Evolutionary conservation across 2,329 filamentous ascomycete species (phyloP), one percentile per base, ranked within the genome.

Genomic region (Colletotrichum lini): DNA sequence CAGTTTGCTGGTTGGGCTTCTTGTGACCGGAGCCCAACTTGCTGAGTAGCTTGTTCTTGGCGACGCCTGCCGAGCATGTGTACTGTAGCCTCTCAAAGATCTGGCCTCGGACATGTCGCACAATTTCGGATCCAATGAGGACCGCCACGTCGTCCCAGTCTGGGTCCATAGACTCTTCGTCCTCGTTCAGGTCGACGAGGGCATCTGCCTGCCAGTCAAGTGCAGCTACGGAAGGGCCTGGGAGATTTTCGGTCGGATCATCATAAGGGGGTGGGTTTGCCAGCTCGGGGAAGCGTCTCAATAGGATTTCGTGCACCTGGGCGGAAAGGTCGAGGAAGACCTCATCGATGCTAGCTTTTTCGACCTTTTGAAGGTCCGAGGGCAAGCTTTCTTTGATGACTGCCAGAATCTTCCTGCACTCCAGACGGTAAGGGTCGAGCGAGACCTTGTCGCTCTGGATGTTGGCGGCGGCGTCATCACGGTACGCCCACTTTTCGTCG

Each of bases 91-190:
- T 86, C 56, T 92, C 87, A 74, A 87, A 90, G 68, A 99, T 88
- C 61, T 88, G 85, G 26, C 85, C 85, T 61, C 96, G 90, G 21
- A 98, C 88, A 71, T 90, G 87, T 23, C 94, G 90, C 44, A 98
- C 91, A 76, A 98, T 96, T 78, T 98, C 95, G 2, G 95, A 95
- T 0, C 93, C 96, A 77, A 98, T 90, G 40, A 94, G 86, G 79
- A 97, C 93, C 18, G 90, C 93, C 74, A 98, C 88, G 84, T 99
- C 96, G 80, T 99, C 96, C 96, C 96, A 99, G 82, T 99, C 96
- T 1, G 94, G 94, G 77, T 97, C 93, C 75, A 92, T 88, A 23
- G 92, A 88, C 80, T 97, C 95, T 13, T 89, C 89, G 72, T 95
- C 89, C 30, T 90, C 86, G 74, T 96, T 91, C 59, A 98, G 84